Evolutionary conservation across 805 yeast genomes (phyloP).

Genomic region (Metschnikowia vanudenii): DNA sequence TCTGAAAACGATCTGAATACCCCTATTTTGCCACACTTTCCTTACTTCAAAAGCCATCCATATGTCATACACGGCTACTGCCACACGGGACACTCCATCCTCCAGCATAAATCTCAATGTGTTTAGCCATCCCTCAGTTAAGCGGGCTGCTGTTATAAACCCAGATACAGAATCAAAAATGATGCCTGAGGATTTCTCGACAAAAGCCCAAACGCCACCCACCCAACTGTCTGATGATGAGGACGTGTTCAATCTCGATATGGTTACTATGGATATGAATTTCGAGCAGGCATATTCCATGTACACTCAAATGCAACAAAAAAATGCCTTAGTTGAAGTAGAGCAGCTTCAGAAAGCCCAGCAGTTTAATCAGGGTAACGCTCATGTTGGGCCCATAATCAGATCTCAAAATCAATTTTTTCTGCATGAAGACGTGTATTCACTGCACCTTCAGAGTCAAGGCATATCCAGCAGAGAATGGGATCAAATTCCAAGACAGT

Average conservation of each 20-base stretch:
- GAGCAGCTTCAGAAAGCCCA: constrained; percentile 41
- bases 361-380: constrained; percentile 22
- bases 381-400: background rate
- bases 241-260: constrained; percentile 26
- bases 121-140: constrained; percentile 15
- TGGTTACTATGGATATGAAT: constrained; percentile 42
- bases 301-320: constrained; percentile 40
- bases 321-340: constrained; percentile 32
- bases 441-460: background rate
- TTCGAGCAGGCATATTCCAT: constrained; percentile 45
- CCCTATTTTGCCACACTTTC: background rate
- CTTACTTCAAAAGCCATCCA: background rate
- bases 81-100: constrained; percentile 15
- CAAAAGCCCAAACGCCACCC: constrained; percentile 3
- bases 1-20: too few relatives aligned
- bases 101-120: constrained; percentile 16
- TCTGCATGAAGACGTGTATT: background rate
- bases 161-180: background rate
- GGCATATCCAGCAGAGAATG: constrained; percentile 2
- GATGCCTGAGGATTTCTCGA: constrained; percentile 3
- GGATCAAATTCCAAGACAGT: constrained; percentile 9
- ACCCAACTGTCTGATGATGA: constrained; percentile 18
- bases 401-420: background rate
- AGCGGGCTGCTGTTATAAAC: constrained; percentile 1
- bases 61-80: constrained; percentile 22